Percentiles rank a stretch among this genome's conserved stretches.
Conservation (phyloP, 257 asterid genomes). For the Solanum rostratum region DNA sequence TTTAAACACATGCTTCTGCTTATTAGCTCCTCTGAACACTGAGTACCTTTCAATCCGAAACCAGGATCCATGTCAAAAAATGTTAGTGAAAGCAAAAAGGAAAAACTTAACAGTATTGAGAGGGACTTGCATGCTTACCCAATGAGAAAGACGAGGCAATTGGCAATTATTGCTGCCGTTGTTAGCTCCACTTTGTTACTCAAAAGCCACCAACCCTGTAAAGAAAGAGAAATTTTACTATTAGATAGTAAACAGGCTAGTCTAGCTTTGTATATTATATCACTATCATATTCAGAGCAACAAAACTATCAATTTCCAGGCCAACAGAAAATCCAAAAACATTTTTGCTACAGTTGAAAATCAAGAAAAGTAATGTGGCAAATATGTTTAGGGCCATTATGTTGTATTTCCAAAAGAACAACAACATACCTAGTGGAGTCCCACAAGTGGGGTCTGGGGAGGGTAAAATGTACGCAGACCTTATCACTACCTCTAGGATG, state of each 20-base stretch:
- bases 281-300: not conserved
- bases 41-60: conserved; percentile 46
- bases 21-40: conserved; percentile 96
- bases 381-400: not conserved
- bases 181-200: conserved; percentile 64
- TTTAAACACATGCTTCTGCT: conserved; percentile 84
- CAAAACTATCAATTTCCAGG: not conserved
- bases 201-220: conserved; percentile 96
- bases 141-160: conserved; percentile 61
- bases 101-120: not conserved
- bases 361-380: not conserved
- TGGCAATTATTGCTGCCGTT: conserved; percentile 61
- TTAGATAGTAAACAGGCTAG: not conserved
- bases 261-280: not conserved
- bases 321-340: not conserved
- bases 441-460: no score
- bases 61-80: conserved; percentile 7
- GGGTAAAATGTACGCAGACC: no score
- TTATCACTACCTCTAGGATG: no score
- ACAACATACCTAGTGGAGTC: no score
- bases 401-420: no score
- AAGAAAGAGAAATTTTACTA: not conserved
- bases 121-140: conserved; percentile 33
- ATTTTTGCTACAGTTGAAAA: not conserved
- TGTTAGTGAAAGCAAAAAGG: not conserved